Evolutionary conservation across 2,329 filamentous ascomycete genomes (phyloP).

Genomic region (Gnomoniopsis smithogilvyi): DNA sequence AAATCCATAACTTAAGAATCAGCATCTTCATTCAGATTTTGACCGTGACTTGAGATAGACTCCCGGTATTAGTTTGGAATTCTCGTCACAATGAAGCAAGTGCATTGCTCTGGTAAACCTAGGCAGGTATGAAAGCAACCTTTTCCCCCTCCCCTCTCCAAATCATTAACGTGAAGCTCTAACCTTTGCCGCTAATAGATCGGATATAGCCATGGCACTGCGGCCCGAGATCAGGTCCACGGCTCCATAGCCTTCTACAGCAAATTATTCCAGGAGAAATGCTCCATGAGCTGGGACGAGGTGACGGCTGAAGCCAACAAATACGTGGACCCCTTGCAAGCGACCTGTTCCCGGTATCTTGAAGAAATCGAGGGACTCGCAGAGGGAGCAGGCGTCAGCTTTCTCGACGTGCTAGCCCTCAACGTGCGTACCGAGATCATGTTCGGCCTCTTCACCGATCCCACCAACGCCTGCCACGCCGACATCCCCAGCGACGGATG

Average conservation of each 20-base stretch:
- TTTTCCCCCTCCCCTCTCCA: too few species aligned
- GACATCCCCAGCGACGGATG: constrained; percentile 17
- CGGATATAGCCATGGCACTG: constrained; percentile 11
- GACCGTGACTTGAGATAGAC: neutral
- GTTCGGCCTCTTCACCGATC: constrained; percentile 15
- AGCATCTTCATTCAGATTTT: neutral
- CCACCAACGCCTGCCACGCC: neutral
- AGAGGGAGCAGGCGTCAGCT: constrained; percentile 8
- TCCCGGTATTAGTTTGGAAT: neutral
- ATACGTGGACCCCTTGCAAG: constrained; percentile 1
- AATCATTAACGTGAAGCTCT: neutral
- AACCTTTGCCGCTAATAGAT: neutral
- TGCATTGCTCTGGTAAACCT: constrained; percentile 15
- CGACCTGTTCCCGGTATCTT: constrained; percentile 8
- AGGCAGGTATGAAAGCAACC: neutral
- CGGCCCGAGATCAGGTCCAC: constrained; percentile 6
- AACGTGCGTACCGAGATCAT: constrained; percentile 19
- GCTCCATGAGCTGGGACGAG: constrained; percentile 10
- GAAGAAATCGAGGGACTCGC: constrained; percentile 17
- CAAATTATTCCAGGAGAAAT: constrained; percentile 8
- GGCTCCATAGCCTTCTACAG: constrained; percentile 16
- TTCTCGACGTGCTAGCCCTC: constrained; percentile 15
- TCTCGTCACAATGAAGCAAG: neutral
- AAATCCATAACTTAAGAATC: neutral
- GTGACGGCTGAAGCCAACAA: constrained; percentile 8